Percentiles rank a stretch among this genome's conserved stretches.
Conservation (phyloP, 192 early-diverging fungal species). For the Allomyces macrogynus region DNA sequence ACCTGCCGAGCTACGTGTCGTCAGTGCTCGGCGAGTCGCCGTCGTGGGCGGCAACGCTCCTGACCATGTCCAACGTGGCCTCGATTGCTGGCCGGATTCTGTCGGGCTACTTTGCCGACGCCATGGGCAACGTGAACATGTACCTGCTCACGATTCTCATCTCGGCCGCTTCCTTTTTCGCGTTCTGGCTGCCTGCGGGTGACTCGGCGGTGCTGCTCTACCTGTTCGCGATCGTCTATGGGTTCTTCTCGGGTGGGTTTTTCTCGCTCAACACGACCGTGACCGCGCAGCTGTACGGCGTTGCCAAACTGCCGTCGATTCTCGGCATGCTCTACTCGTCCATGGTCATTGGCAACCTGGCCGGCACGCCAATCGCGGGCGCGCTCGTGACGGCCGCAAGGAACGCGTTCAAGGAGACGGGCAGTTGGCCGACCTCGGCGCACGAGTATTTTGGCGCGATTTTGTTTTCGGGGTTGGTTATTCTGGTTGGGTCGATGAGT, state of each 20-base stretch:
- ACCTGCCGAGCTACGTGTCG: neutral
- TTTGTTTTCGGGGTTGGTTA: too few species aligned
- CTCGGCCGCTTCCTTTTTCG: slow-evolving; percentile 16
- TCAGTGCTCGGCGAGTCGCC: neutral
- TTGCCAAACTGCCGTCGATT: slow-evolving; percentile 14
- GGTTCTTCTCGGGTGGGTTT: slow-evolving; percentile 14
- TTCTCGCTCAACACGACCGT: slow-evolving; percentile 19
- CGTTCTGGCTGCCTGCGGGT: slow-evolving; percentile 18
- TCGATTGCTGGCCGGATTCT: slow-evolving; percentile 17
- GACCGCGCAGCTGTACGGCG: slow-evolving; percentile 16
- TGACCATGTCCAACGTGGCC: slow-evolving; percentile 19
- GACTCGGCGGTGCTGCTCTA: slow-evolving; percentile 11
- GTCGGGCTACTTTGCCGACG: slow-evolving; percentile 15
- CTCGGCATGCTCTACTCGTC: slow-evolving; percentile 22
- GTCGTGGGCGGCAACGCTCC: slow-evolving; percentile 4
- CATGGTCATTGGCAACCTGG: slow-evolving; percentile 14
- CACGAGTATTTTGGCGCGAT: too few species aligned
- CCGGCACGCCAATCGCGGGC: slow-evolving; percentile 16
- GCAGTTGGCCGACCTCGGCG: too few species aligned
- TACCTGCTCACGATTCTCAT: slow-evolving; percentile 15
- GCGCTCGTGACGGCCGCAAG: slow-evolving; percentile 9
- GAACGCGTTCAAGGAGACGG: too few species aligned
- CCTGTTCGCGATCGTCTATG: slow-evolving; percentile 9
- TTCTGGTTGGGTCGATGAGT: too few species aligned
- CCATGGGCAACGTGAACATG: slow-evolving; percentile 16